Base-by-base conservation (phyloP, 306 rosid genomes). In the Senna siamea region DNA sequence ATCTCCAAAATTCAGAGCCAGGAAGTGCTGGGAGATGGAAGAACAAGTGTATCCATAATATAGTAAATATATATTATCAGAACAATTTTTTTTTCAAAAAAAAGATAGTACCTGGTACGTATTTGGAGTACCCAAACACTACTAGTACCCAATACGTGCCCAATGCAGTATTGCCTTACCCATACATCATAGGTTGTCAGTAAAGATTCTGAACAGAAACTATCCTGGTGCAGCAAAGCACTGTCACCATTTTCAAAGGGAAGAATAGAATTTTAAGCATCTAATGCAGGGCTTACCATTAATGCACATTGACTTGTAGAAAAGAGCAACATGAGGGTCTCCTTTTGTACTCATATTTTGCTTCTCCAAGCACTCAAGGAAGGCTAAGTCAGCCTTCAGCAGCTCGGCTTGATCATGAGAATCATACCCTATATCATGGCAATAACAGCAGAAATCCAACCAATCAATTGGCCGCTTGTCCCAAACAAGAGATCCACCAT, bases 371-470 rank as follows among this genome's bases (percentile, higher is more conserved):
- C 98, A 93, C 66, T 93, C 96, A 0, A 93, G 93, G 88, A 93
- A 93, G 30, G 89, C 91, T 68, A 93, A 80, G 82, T 93, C 98
- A 55, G 96, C 97, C 88, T 87, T 80, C 53, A 93, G 80, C 30
- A 91, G 79, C 83, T 82, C 76, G 8, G 90, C 85, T 78, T 93
- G 97, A 81, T 85, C 89, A 73, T 91, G 98, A 81, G 86, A 80
- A 83, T 93, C 98, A 60, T 93, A 93, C 43, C 98, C 98, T 57
- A 93, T 89, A 78, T 93, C 98, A 76, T 93, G 98, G 80, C 98
- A 93, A 79, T 93, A 93, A 85, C 98, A 93, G 66, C 98, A 93
- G 79, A 85, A 91, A 70, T 93, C 98, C 88, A 93, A 76, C 97
- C 98, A 93, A 86, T 93, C 98, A 40, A 91, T 93, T 0, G 98